Evolutionary conservation across 2,329 filamentous ascomycete genomes (phyloP).

Genomic region (Stagonosporopsis chrysanthemi): DNA sequence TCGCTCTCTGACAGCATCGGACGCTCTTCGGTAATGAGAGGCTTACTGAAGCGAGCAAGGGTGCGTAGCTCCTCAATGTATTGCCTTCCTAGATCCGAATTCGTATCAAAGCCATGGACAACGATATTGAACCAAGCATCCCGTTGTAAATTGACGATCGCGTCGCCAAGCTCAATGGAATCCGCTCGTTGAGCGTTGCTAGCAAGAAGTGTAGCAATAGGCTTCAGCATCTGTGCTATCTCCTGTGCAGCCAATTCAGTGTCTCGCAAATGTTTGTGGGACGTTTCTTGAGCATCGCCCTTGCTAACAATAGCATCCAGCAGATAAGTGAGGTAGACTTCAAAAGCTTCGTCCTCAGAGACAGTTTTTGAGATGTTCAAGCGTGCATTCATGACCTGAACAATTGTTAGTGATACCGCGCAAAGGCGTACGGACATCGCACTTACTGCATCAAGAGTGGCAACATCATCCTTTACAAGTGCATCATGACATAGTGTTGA

Average conservation of each 20-base stretch:
- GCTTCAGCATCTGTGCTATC: conserved; percentile 85
- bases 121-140: conserved; percentile 99
- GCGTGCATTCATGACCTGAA: conserved; percentile 77
- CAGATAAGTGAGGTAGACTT: conserved; percentile 82
- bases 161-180: conserved; percentile 59
- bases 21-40: conserved; percentile 85
- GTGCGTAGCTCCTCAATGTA: conserved; percentile 79
- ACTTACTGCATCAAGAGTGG: conserved; percentile 75
- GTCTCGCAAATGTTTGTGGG: conserved; percentile 75
- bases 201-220: conserved; percentile 85
- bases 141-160: conserved; percentile 73
- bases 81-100: conserved; percentile 74
- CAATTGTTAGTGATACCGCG: conserved; percentile 9
- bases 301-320: conserved; percentile 89
- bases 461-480: conserved; percentile 70
- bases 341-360: conserved; percentile 76
- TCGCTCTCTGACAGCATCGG: conserved; percentile 93
- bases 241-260: conserved; percentile 83
- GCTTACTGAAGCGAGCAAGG: conserved; percentile 86
- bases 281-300: conserved; percentile 80
- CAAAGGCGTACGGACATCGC: not conserved
- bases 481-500: conserved; percentile 77
- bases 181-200: conserved; percentile 62
- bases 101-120: conserved; percentile 85
- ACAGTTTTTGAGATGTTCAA: conserved; percentile 77